Percentiles rank a stretch among this genome's conserved stretches.
Conservation (phyloP, 116 monocot species). For the Posidonia oceanica region DNA sequence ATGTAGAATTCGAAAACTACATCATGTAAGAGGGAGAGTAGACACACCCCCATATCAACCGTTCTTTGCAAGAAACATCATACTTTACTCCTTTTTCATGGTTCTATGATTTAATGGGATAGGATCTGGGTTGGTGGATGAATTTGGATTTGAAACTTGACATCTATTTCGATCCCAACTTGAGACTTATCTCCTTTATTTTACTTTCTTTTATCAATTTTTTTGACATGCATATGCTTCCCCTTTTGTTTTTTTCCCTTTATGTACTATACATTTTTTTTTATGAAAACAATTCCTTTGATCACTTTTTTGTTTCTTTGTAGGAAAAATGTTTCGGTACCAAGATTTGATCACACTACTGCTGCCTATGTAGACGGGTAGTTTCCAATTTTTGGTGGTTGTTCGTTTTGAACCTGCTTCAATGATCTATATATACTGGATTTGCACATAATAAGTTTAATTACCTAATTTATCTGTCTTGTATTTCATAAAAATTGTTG, state of each 20-base stretch:
- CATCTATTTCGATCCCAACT: background rate
- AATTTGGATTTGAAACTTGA: too few relatives aligned
- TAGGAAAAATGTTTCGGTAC: slow-evolving; percentile 43
- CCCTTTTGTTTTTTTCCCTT: too few relatives aligned
- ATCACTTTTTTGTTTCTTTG: background rate
- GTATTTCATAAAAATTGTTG: background rate
- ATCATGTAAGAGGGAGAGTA: too few relatives aligned
- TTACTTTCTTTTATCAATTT: background rate
- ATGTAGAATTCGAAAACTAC: too few relatives aligned
- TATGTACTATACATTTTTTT: background rate
- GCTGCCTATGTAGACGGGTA: slow-evolving; percentile 56
- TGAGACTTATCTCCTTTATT: background rate
- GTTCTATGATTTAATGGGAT: too few relatives aligned
- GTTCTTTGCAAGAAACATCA: too few relatives aligned
- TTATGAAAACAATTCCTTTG: background rate
- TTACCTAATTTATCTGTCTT: background rate
- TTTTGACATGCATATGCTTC: too few relatives aligned
- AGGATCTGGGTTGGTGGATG: too few relatives aligned
- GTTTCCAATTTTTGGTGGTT: slow-evolving; percentile 83
- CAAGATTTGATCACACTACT: slow-evolving; percentile 84
- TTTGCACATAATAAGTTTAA: slow-evolving; percentile 51
- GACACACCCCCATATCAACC: too few relatives aligned
- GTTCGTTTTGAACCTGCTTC: slow-evolving; percentile 69
- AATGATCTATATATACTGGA: slow-evolving; percentile 85
- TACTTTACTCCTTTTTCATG: too few relatives aligned